Base-by-base conservation (phyloP, 345 rosid genomes). In the Aquilaria yunnanensis region DNA sequence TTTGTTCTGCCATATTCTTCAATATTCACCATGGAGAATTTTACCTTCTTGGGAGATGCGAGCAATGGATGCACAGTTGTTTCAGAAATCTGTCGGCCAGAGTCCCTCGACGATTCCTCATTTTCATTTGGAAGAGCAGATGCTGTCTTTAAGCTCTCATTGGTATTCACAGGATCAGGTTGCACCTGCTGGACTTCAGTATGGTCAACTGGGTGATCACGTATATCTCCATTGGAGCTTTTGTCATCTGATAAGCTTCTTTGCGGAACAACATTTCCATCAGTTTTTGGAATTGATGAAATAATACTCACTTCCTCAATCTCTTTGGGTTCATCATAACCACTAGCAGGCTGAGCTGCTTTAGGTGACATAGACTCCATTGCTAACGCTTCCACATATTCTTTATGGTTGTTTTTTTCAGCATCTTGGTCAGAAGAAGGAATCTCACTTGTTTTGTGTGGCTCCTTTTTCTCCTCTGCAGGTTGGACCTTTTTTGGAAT, bases 281-380 rank as follows among this genome's bases (percentile, higher is more conserved):
- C 75, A 30, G 54, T 66, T 34, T 72, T 75, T 71, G 78, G 85
- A 9, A 67, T 47, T 2, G 79, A 66, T 59, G 76, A 54, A 64
- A 80, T 58, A 58, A 75, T 78, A 45, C 57, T 70, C 41, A 85
- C 58, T 68, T 83, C 97, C 74, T 73, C 78, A 60, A 85, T 82
- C 78, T 88, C 96, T 70, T 86, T 80, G 75, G 78, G 74, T 49
- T 79, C 82, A 62, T 72, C 84, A 70, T 48, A 37, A 56, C 57
- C 61, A 54, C 47, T 69, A 33, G 77, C 59, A 63, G 56, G 33
- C 63, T 69, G 77, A 53, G 70, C 54, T 63, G 51, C 67, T 74
- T 70, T 63, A 14, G 69, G 45, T 61, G 61, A 64, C 23, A 66
- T 55, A 59, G 69, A 64, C 9, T 67, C 77, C 49, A 29, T 33